Evolutionary conservation across 768 basidiomycete species (phyloP).

Genomic region (Collybia mongolica): DNA sequence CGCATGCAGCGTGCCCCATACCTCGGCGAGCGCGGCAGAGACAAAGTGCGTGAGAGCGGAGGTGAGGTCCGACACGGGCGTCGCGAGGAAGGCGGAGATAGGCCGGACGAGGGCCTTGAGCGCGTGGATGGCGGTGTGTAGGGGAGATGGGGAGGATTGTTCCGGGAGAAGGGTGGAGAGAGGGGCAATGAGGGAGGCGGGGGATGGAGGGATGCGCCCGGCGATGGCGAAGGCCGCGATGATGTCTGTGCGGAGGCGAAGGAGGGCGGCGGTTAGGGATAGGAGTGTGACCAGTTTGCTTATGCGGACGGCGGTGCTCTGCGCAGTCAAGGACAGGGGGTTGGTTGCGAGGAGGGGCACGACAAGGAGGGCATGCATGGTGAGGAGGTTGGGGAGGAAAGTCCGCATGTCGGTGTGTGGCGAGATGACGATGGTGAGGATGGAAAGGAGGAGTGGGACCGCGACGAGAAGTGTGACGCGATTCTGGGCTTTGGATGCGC

Average conservation of each 20-base stretch:
- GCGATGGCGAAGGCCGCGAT: neutral
- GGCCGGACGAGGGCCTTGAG: neutral
- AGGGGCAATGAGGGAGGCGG: neutral
- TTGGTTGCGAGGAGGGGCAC: conserved; percentile 43
- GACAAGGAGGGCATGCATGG: conserved; percentile 58
- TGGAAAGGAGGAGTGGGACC: conserved; percentile 31
- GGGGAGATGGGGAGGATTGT: neutral
- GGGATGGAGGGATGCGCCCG: neutral
- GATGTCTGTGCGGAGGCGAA: neutral
- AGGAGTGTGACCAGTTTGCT: neutral
- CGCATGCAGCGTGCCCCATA: conserved; percentile 39
- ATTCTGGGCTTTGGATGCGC: neutral
- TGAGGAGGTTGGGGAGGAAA: conserved; percentile 60
- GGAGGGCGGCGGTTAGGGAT: neutral
- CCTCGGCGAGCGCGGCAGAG: conserved; percentile 8
- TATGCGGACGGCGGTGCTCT: conserved; percentile 22
- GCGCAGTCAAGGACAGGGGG: conserved; percentile 17
- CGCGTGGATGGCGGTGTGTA: neutral
- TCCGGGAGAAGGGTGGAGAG: neutral
- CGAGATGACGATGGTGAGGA: conserved; percentile 40
- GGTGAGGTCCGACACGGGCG: conserved; percentile 17
- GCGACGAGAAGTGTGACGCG: neutral
- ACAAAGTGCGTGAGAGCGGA: conserved; percentile 16
- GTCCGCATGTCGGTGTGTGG: conserved; percentile 37
- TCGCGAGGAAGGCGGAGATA: neutral